Percentiles rank a stretch among this genome's conserved stretches.
These are phyloP conservation scores for Sphagnum tenellum DNA, from an alignment of 225 moss, liverwort and hornwort genomes.

Conservation along the genomic window DNA sequence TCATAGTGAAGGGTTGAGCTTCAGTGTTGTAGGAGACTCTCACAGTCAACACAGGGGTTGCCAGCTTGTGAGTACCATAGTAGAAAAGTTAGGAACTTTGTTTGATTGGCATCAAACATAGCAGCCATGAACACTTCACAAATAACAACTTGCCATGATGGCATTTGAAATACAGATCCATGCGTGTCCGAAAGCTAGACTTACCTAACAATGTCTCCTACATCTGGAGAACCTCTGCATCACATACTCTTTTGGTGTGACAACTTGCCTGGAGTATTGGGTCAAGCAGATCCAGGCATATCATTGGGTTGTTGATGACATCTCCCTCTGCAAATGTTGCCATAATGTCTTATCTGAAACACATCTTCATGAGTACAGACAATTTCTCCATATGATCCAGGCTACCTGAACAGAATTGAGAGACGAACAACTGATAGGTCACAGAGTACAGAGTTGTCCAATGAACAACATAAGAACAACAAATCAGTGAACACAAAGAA, in stretches of 20 bases:
- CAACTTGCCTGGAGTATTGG: too few species aligned
- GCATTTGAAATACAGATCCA: slow-evolving; percentile 86
- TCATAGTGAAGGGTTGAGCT: slow-evolving; percentile 45
- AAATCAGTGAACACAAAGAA: too few species aligned
- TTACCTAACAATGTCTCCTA: slow-evolving; percentile 83
- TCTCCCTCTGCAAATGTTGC: too few species aligned
- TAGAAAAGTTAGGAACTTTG: slow-evolving; percentile 65
- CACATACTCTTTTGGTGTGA: slow-evolving; percentile 2
- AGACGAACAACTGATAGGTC: too few species aligned
- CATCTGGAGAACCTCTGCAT: slow-evolving; percentile 96
- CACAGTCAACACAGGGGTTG: slow-evolving; percentile 62
- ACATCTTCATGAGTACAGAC: too few species aligned
- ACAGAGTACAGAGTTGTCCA: too few species aligned
- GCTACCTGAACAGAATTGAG: too few species aligned
- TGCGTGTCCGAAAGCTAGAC: slow-evolving; percentile 79
- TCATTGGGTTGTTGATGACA: too few species aligned
- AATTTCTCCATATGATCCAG: too few species aligned
- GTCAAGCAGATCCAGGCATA: too few species aligned
- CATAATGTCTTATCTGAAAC: too few species aligned
- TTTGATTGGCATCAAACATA: slow-evolving; percentile 88
- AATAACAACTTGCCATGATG: slow-evolving; percentile 96
- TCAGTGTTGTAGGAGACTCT: slow-evolving; percentile 55
- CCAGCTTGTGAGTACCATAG: slow-evolving; percentile 88
- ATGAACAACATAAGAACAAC: too few species aligned
- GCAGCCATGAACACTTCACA: slow-evolving; percentile 95